Evolutionary conservation across 2,329 filamentous ascomycete species (phyloP).

Genomic region (Hypoxylon sp.): DNA sequence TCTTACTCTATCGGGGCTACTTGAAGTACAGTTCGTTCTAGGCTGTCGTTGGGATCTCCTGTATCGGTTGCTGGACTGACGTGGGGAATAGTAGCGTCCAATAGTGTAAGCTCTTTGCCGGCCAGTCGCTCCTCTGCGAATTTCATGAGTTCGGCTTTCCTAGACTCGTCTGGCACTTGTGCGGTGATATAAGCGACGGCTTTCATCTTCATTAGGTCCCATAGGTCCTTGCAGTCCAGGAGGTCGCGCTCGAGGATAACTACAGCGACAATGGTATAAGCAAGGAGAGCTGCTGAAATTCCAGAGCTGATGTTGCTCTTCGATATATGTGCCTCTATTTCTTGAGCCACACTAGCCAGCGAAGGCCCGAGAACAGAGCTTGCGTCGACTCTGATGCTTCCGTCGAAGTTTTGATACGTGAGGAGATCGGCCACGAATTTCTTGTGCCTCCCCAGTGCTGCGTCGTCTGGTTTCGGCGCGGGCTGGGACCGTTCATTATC

Average conservation of each 20-base stretch:
- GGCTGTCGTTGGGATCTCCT: not conserved
- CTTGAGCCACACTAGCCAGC: not conserved
- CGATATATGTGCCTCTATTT: constrained; percentile 1
- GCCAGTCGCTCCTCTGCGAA: constrained; percentile 1
- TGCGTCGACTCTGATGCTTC: constrained; percentile 9
- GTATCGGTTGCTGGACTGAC: not conserved
- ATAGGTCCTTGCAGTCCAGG: constrained; percentile 21
- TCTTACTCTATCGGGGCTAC: constrained; percentile 9
- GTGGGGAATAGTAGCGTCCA: not conserved
- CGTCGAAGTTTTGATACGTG: constrained; percentile 19
- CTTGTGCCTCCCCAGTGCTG: not conserved
- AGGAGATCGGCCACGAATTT: constrained; percentile 21
- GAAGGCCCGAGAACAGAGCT: constrained; percentile 11
- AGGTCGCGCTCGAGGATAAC: constrained; percentile 17
- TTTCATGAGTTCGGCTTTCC: not conserved
- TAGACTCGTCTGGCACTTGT: not conserved
- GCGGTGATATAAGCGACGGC: not conserved
- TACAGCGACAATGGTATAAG: constrained; percentile 12
- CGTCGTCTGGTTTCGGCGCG: not conserved
- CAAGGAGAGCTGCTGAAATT: not conserved
- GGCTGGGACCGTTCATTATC: not conserved
- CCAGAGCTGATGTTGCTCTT: not conserved
- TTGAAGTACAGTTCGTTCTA: constrained; percentile 2
- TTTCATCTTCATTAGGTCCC: constrained; percentile 14
- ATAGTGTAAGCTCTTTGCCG: not conserved